Conservation (phyloP, 2,329 filamentous ascomycete genomes). For the Apiospora saccharicola region DNA sequence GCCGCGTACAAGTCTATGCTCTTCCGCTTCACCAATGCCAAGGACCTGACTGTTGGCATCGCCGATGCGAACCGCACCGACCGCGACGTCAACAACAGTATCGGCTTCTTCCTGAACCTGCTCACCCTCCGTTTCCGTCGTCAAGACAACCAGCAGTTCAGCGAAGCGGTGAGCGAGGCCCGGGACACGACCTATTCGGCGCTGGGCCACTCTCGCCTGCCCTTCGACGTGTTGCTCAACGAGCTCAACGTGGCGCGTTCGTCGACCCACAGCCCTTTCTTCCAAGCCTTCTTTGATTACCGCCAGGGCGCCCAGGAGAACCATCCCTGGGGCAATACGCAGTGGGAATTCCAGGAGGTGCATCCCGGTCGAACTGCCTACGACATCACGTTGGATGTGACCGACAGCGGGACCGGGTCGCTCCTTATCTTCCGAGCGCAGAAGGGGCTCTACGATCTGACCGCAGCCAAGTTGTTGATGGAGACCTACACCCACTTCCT, state of each 20-base stretch:
- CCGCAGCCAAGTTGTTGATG: not conserved
- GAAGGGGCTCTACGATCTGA: slow-evolving; percentile 39
- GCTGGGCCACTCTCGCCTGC: slow-evolving; percentile 45
- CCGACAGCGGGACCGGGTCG: slow-evolving; percentile 32
- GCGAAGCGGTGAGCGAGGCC: not conserved
- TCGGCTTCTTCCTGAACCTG: slow-evolving; percentile 28
- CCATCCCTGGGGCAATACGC: not conserved
- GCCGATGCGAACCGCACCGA: slow-evolving; percentile 51
- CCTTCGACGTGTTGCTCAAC: slow-evolving; percentile 50
- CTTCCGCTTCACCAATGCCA: slow-evolving; percentile 39
- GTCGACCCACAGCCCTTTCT: slow-evolving; percentile 45
- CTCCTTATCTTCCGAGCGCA: slow-evolving; percentile 38
- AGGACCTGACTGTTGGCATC: slow-evolving; percentile 56
- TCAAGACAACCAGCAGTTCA: not conserved
- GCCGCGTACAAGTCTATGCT: slow-evolving; percentile 49
- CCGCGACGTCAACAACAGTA: slow-evolving; percentile 26
- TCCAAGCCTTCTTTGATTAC: slow-evolving; percentile 50
- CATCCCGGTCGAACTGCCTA: not conserved
- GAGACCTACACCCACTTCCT: slow-evolving; percentile 28
- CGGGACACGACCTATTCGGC: slow-evolving; percentile 38
- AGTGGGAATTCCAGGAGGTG: not conserved
- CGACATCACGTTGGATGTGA: not conserved
- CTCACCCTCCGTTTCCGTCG: not conserved
- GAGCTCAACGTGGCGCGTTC: slow-evolving; percentile 47
- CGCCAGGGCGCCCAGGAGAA: not conserved